Evolutionary conservation across 2,329 filamentous ascomycete genomes (phyloP).

Genomic region (Lithohypha guttulata): DNA sequence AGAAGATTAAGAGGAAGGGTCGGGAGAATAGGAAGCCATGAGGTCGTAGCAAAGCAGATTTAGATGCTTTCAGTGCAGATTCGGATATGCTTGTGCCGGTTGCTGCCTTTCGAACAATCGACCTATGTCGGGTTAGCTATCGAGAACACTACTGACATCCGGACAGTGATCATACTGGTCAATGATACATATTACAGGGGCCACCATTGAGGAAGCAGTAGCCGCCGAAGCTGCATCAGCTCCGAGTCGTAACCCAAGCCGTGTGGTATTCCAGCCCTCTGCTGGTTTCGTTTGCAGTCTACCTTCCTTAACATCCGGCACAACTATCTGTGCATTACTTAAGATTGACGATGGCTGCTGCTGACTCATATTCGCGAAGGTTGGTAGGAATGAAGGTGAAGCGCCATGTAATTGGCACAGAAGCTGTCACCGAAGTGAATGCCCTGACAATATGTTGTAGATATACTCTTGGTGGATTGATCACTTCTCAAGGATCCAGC

Average conservation of each 20-base stretch:
- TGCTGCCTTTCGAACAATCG: slow-evolving; percentile 42
- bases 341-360: background rate
- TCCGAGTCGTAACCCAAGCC: slow-evolving; percentile 54
- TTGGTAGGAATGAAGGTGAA: background rate
- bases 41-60: slow-evolving; percentile 31
- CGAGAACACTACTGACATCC: background rate
- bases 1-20: slow-evolving; percentile 40
- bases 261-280: slow-evolving; percentile 61
- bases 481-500: no score
- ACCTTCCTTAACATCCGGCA: slow-evolving; percentile 8
- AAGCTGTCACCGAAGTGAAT: no score
- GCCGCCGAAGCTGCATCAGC: slow-evolving; percentile 60
- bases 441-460: no score
- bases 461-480: no score
- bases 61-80: slow-evolving; percentile 32
- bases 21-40: slow-evolving; percentile 36
- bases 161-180: slow-evolving; percentile 52
- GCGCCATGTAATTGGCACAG: no score
- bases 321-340: slow-evolving; percentile 3
- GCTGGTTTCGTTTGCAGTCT: slow-evolving; percentile 8
- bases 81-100: slow-evolving; percentile 28
- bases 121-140: slow-evolving; percentile 24
- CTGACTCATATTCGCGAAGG: slow-evolving; percentile 1
- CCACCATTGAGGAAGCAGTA: slow-evolving; percentile 63
- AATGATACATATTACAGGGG: slow-evolving; percentile 77